Percentiles rank a stretch among this genome's conserved stretches.
phyloP scores from a whole-genome alignment of 2,329 filamentous ascomycete species.

The Cercospora citrullina region DNA sequence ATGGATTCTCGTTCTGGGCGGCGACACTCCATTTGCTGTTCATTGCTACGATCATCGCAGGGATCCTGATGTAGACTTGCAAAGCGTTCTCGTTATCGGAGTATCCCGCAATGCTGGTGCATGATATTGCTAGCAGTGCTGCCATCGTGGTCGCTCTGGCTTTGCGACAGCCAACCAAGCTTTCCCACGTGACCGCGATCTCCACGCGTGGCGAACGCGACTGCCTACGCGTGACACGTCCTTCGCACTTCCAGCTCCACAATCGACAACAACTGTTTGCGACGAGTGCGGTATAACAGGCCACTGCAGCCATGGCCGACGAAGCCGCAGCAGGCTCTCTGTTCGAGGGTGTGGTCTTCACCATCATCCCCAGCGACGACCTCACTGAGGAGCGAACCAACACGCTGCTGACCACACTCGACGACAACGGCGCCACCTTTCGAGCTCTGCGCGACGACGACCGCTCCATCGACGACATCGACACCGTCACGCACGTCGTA shows the following conservation, averaged over 20 bases:
- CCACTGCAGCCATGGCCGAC: constrained; percentile 20
- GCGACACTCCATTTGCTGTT: neutral
- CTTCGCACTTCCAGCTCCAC: neutral
- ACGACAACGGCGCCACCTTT: constrained; percentile 52
- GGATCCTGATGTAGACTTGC: neutral
- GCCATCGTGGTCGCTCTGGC: neutral
- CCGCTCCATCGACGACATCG: constrained; percentile 41
- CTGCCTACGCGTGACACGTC: neutral
- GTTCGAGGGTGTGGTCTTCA: constrained; percentile 45
- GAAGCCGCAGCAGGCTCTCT: constrained; percentile 29
- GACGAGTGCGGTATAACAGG: neutral
- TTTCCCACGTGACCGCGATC: neutral
- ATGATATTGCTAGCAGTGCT: neutral
- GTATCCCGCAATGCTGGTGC: neutral
- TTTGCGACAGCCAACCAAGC: neutral
- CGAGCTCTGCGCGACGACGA: constrained; percentile 44
- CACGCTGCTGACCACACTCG: constrained; percentile 41
- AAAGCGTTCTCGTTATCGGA: neutral
- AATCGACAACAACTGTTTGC: neutral
- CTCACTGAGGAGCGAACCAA: constrained; percentile 44
- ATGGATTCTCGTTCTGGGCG: neutral
- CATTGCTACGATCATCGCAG: neutral
- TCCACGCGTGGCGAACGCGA: neutral
- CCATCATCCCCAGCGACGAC: constrained; percentile 45
- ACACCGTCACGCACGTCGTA: constrained; percentile 63